phyloP scores from a whole-genome alignment of 768 basidiomycete species.

The Trametes elegans region DNA sequence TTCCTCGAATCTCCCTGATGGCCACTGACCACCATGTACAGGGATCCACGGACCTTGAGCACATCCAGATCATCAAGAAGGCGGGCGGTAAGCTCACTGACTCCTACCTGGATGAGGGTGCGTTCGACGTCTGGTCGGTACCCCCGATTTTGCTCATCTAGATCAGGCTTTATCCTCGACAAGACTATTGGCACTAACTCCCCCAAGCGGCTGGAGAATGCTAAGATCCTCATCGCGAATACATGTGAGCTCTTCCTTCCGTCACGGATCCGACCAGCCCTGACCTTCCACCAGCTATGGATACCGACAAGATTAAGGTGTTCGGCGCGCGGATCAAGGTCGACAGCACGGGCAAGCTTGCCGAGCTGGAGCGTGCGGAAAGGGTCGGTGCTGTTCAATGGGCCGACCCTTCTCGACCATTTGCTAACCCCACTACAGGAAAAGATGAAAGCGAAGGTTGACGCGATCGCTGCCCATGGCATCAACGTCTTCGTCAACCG shows the following conservation, averaged over 20 bases:
- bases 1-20: not conserved
- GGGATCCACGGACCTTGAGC: conserved; percentile 96
- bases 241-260: conserved; percentile 66
- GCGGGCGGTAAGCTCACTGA: conserved; percentile 98
- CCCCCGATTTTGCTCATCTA: not conserved
- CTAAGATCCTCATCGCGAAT: conserved; percentile 94
- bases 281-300: conserved; percentile 70
- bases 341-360: conserved; percentile 93
- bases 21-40: conserved; percentile 28
- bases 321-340: conserved; percentile 97
- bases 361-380: conserved; percentile 97
- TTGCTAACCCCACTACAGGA: conserved; percentile 54
- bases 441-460: conserved; percentile 99
- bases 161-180: conserved; percentile 91
- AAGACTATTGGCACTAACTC: conserved; percentile 94
- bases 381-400: conserved; percentile 45
- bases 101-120: conserved; percentile 96
- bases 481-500: conserved; percentile 98
- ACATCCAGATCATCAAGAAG: conserved; percentile 99
- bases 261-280: not conserved
- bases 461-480: conserved; percentile 89
- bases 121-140: conserved; percentile 3
- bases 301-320: conserved; percentile 99
- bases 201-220: conserved; percentile 92
- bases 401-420: not conserved